Percentiles rank a stretch among this genome's conserved stretches.
phyloP scores from a whole-genome alignment of 2,329 filamentous ascomycete genomes.

The Sporothrix mexicana region DNA sequence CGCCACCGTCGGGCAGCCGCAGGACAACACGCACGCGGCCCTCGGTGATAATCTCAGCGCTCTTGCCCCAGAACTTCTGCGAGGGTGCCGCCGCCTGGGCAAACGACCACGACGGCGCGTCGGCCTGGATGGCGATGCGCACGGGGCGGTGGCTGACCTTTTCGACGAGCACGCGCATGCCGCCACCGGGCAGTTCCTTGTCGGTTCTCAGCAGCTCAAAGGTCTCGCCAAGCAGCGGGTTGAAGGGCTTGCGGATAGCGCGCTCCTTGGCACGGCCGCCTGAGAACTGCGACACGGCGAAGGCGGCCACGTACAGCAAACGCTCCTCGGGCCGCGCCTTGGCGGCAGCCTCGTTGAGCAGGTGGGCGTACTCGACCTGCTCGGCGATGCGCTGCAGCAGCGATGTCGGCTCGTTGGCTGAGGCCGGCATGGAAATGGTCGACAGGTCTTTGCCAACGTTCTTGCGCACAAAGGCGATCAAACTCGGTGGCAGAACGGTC shows the following conservation, averaged over 20 bases:
- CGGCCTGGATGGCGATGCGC: conserved; percentile 90
- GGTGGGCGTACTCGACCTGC: conserved; percentile 84
- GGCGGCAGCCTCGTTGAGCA: conserved; percentile 77
- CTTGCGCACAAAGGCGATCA: conserved; percentile 93
- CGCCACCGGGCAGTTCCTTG: conserved; percentile 69
- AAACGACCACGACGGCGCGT: conserved; percentile 83
- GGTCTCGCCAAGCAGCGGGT: conserved; percentile 94
- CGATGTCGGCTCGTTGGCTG: conserved; percentile 90
- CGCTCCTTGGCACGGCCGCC: conserved; percentile 84
- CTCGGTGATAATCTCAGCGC: conserved; percentile 90
- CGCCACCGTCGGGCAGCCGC: conserved; percentile 59
- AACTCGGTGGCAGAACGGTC: conserved; percentile 80
- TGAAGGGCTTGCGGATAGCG: conserved; percentile 94
- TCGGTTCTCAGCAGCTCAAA: conserved; percentile 91
- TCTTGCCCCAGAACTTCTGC: conserved; percentile 99
- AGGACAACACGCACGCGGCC: conserved; percentile 81
- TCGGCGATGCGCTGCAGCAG: conserved; percentile 88
- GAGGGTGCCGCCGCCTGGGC: conserved; percentile 85
- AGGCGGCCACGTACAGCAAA: conserved; percentile 83
- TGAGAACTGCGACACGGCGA: conserved; percentile 87
- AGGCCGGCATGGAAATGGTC: conserved; percentile 96
- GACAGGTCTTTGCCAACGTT: conserved; percentile 98
- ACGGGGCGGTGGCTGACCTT: conserved; percentile 95
- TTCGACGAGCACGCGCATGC: conserved; percentile 90
- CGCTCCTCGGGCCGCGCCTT: conserved; percentile 68